Evolutionary conservation across 352 stramenopile species (phyloP), one percentile per base, ranked within the genome.

Genomic region (Phytophthora quininea): DNA sequence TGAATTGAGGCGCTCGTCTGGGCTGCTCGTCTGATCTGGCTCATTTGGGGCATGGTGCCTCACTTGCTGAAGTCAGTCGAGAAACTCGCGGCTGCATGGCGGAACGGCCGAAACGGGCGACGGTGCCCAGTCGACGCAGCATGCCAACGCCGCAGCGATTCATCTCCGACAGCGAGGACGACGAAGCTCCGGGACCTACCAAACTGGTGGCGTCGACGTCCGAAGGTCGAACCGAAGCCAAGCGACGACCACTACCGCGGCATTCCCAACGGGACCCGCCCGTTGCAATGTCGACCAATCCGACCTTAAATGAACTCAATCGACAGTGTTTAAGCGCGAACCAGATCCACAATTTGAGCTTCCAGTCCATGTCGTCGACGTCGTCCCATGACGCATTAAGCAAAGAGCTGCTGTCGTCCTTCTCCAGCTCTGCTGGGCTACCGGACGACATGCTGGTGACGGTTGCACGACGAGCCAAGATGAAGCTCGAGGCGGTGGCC

Each of bases 391-490:
- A 49, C 52, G 12, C 67, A 3, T 32, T 86, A 3, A 66, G 76
- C 30, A 68, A 79, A 37, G 64, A 62, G 3, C 40, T 82, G 4
- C 68, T 82, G 29, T 72, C 77, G 45, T 79, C 7, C 43, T 77
- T 69, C 51, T 82, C 74, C 11, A 73, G 46, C 31, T 77, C 74
- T 3, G 62, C 71, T 1, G 45, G 63, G 0, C 1, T 84, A 9
- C 64, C 77, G 24, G 79, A 84, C 29, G 78, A 74, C 0, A 59
- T 52, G 45, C 57, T 91, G 12, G 19, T 76, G 3, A 43, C 53
- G 4, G 59, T 73, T 12, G 80, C 74, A 14, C 74, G 68, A 46
- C 60, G 65, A 29, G 74, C 78, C 30, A 86, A 85, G 65, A 77
- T 74, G 43, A 58, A 77, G 50, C 40, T 89, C 7, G 76, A 91